Conservation (phyloP, 768 basidiomycete species). For the Suillus spraguei region DNA sequence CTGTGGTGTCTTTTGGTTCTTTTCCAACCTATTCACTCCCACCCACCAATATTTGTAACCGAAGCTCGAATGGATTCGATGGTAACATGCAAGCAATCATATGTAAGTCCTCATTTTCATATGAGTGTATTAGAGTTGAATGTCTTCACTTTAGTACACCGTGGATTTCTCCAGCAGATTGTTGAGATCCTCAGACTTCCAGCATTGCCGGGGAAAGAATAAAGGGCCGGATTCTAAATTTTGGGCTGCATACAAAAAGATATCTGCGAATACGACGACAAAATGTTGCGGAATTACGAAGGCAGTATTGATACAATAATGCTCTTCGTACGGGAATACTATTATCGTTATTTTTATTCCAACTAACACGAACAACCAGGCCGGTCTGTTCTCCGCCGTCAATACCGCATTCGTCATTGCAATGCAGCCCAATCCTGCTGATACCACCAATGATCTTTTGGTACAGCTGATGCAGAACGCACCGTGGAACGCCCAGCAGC, state of each 20-base stretch:
- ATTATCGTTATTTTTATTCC: neutral
- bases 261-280: neutral
- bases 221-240: neutral
- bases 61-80: neutral
- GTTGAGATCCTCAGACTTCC: neutral
- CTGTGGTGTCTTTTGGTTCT: neutral
- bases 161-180: neutral
- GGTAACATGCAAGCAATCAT: neutral
- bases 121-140: neutral
- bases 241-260: slow-evolving; percentile 5
- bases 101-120: neutral
- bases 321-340: neutral
- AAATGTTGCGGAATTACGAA: neutral
- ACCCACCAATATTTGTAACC: neutral
- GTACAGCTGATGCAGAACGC: slow-evolving; percentile 14
- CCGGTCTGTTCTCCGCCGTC: slow-evolving; percentile 21
- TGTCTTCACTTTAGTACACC: neutral
- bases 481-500: neutral
- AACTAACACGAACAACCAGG: slow-evolving; percentile 5
- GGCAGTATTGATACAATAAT: neutral
- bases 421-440: slow-evolving; percentile 17
- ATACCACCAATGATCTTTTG: slow-evolving; percentile 16
- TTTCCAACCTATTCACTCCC: neutral
- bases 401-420: slow-evolving; percentile 16
- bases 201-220: neutral